These are phyloP conservation scores for Ceriops tagal DNA, from an alignment of 345 rosid species.

Conservation along the genomic window DNA sequence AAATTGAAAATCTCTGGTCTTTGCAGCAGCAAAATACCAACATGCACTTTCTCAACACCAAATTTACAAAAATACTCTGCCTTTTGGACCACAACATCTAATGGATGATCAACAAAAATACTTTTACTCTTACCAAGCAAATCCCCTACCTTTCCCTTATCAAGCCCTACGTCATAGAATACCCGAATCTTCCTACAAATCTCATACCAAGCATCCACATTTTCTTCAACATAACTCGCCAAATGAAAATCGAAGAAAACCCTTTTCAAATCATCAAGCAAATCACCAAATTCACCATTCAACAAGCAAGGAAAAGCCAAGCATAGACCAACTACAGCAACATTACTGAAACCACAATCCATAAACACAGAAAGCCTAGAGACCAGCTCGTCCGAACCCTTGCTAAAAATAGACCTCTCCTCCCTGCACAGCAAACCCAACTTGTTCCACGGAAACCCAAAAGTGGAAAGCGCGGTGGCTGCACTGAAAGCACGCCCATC, in stretches of 20 bases:
- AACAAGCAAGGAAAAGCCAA: conserved; percentile 52
- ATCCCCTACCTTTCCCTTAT: conserved; percentile 45
- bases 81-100: conserved; percentile 39
- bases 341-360: conserved; percentile 36
- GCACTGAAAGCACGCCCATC: conserved; percentile 41
- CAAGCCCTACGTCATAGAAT: conserved; percentile 47
- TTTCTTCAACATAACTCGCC: conserved; percentile 34
- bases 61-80: conserved; percentile 46
- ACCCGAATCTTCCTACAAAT: conserved; percentile 43
- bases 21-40: conserved; percentile 47
- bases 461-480: conserved; percentile 46
- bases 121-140: conserved; percentile 38
- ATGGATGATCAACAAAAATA: conserved; percentile 38
- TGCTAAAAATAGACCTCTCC: conserved; percentile 46
- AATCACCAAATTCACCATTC: conserved; percentile 30
- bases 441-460: conserved; percentile 73
- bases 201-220: conserved; percentile 48
- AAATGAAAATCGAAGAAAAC: conserved; percentile 41
- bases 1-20: conserved; percentile 39
- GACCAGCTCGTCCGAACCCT: conserved; percentile 32
- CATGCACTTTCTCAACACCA: conserved; percentile 38
- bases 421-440: conserved; percentile 54
- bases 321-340: conserved; percentile 49
- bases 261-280: conserved; percentile 48
- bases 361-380: conserved; percentile 35